Percentiles rank a stretch among this genome's conserved stretches.
These are phyloP conservation scores for Phytophthora podocarpi DNA, from an alignment of 352 stramenopile species.

Conservation along the genomic window DNA sequence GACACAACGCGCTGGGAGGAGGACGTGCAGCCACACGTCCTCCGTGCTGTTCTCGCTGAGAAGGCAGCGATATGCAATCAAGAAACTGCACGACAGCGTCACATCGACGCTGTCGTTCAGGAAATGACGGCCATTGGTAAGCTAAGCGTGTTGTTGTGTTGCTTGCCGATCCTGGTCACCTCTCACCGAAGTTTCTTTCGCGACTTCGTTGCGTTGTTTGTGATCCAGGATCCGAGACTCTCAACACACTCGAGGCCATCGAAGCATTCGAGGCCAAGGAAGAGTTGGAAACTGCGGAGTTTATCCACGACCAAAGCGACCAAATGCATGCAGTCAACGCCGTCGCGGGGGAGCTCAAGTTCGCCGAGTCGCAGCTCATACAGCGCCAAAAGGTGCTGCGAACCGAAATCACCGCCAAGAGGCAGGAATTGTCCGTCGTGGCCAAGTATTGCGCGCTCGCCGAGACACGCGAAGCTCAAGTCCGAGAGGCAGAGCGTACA, in stretches of 20 bases:
- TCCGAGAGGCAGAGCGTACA: slow-evolving; percentile 47
- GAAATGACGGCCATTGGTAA: slow-evolving; percentile 38
- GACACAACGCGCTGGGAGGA: slow-evolving; percentile 16
- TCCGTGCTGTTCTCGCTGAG: slow-evolving; percentile 47
- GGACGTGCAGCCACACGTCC: slow-evolving; percentile 26
- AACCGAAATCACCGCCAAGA: slow-evolving; percentile 36
- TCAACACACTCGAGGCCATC: slow-evolving; percentile 36
- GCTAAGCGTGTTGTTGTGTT: slow-evolving; percentile 9
- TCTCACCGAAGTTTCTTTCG: slow-evolving; percentile 19
- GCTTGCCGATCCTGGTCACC: slow-evolving; percentile 6
- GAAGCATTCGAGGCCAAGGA: slow-evolving; percentile 35
- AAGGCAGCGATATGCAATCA: slow-evolving; percentile 39
- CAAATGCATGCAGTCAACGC: slow-evolving; percentile 32
- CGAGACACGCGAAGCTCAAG: slow-evolving; percentile 38
- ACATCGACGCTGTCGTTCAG: slow-evolving; percentile 39
- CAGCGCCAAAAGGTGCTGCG: slow-evolving; percentile 59
- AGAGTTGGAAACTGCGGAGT: slow-evolving; percentile 33
- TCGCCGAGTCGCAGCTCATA: slow-evolving; percentile 51
- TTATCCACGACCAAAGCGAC: slow-evolving; percentile 32
- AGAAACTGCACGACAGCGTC: slow-evolving; percentile 39
- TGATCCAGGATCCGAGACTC: slow-evolving; percentile 24
- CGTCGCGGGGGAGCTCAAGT: slow-evolving; percentile 38
- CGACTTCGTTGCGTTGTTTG: slow-evolving; percentile 4
- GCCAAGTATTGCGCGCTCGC: slow-evolving; percentile 43
- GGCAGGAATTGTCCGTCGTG: slow-evolving; percentile 39